Percentiles rank a stretch among this genome's conserved stretches.
Conservation (phyloP, 1,284 basidiomycete genomes). For the Moniliophthora roreri region DNA sequence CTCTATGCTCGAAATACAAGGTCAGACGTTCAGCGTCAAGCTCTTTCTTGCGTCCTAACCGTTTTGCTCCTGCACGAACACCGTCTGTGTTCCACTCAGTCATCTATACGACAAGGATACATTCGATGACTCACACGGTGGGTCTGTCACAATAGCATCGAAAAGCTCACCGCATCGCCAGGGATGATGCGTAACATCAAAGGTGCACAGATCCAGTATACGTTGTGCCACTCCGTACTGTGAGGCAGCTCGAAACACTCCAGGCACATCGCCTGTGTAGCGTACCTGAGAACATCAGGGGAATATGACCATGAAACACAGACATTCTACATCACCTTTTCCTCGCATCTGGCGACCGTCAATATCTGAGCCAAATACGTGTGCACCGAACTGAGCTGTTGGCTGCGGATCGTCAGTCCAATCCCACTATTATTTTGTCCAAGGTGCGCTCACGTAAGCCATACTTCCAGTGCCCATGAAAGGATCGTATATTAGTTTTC, state of each 20-base stretch:
- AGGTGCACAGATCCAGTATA: slow-evolving; percentile 86
- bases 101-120: too few species aligned
- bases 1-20: slow-evolving; percentile 36
- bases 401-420: slow-evolving; percentile 44
- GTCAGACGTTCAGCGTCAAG: slow-evolving; percentile 40
- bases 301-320: neutral
- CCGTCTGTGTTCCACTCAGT: slow-evolving; percentile 63
- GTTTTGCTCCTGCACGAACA: slow-evolving; percentile 94
- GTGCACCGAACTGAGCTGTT: slow-evolving; percentile 84
- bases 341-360: slow-evolving; percentile 97
- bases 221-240: slow-evolving; percentile 82
- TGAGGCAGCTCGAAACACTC: slow-evolving; percentile 77
- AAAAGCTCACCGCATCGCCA: slow-evolving; percentile 88
- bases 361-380: slow-evolving; percentile 92
- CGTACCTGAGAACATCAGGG: neutral
- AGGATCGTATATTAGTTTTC: slow-evolving; percentile 93
- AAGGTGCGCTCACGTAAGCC: slow-evolving; percentile 67
- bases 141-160: slow-evolving; percentile 94
- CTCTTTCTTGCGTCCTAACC: slow-evolving; percentile 75
- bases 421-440: slow-evolving; percentile 5
- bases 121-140: slow-evolving; percentile 89
- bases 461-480: slow-evolving; percentile 97
- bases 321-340: slow-evolving; percentile 52
- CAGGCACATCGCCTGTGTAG: slow-evolving; percentile 50
- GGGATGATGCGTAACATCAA: slow-evolving; percentile 88